Percentiles rank a stretch among this genome's conserved stretches.
These are phyloP conservation scores for Talaromyces sp. DNA, from an alignment of 2,329 filamentous ascomycete species.

Conservation along the genomic window DNA sequence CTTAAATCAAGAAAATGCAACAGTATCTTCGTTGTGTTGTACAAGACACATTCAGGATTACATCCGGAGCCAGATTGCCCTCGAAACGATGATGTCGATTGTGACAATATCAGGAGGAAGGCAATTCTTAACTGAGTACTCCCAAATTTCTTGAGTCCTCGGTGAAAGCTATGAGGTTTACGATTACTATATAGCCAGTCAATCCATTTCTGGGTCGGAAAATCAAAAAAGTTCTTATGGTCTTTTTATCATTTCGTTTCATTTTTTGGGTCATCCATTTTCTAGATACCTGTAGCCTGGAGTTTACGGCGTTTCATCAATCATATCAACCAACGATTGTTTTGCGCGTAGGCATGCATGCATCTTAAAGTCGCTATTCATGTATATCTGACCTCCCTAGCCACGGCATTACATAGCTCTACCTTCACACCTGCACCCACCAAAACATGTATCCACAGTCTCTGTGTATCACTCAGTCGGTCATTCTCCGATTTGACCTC, in stretches of 20 bases:
- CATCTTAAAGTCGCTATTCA: not conserved
- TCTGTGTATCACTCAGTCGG: constrained; percentile 88
- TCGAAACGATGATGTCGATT: not conserved
- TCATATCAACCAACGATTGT: too few relatives aligned
- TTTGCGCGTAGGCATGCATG: not conserved
- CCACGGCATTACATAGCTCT: constrained; percentile 67
- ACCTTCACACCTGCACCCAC: constrained; percentile 78
- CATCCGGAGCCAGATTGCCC: not conserved
- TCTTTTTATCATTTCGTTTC: not conserved
- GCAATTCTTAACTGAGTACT: not conserved
- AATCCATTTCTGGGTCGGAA: constrained; percentile 1
- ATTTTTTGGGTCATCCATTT: not conserved
- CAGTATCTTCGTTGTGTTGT: not conserved
- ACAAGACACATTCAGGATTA: not conserved
- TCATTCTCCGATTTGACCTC: constrained; percentile 86
- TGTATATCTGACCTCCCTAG: constrained; percentile 46
- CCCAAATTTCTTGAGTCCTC: not conserved
- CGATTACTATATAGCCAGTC: constrained; percentile 9
- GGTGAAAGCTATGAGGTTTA: constrained; percentile 2
- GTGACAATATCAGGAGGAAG: not conserved
- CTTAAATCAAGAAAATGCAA: constrained; percentile 54
- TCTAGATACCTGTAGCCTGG: constrained; percentile 12
- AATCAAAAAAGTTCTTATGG: constrained; percentile 7
- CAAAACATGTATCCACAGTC: constrained; percentile 94
- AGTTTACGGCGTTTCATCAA: not conserved